These are phyloP conservation scores for Pleurotus salmoneostramineus DNA, from an alignment of 768 basidiomycete species.

Conservation along the genomic window DNA sequence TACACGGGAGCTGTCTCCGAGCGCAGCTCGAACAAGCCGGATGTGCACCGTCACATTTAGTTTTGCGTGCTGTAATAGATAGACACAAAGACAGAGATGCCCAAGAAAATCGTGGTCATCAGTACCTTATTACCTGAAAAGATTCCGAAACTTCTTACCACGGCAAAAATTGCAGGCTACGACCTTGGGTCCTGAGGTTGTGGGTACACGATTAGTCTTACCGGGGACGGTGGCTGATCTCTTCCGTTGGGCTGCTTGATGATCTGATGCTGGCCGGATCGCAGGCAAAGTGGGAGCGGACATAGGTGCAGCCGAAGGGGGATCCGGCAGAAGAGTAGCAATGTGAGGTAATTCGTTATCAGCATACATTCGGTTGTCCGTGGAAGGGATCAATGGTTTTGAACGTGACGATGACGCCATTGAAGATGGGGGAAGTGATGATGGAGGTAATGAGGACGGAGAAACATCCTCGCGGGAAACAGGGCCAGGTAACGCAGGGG, in stretches of 20 bases:
- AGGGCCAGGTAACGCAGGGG: constrained; percentile 28
- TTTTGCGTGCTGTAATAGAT: constrained; percentile 66
- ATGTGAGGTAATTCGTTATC: constrained; percentile 72
- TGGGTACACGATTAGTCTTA: constrained; percentile 52
- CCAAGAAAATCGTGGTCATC: background rate
- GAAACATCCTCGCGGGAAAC: constrained; percentile 41
- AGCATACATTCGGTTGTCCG: constrained; percentile 42
- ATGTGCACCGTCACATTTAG: constrained; percentile 85
- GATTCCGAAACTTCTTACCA: constrained; percentile 42
- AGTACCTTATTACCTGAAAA: background rate
- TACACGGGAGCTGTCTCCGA: constrained; percentile 71
- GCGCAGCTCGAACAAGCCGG: constrained; percentile 83
- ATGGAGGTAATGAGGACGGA: constrained; percentile 7
- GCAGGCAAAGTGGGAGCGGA: constrained; percentile 62
- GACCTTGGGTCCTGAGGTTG: constrained; percentile 77
- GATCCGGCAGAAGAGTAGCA: constrained; percentile 60
- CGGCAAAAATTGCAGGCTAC: constrained; percentile 89
- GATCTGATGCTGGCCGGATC: constrained; percentile 62
- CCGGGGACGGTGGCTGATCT: constrained; percentile 68
- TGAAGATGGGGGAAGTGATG: constrained; percentile 14
- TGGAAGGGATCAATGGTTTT: constrained; percentile 18
- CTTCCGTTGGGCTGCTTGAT: constrained; percentile 65
- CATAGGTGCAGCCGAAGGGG: constrained; percentile 56
- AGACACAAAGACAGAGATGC: background rate
- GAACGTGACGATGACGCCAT: constrained; percentile 36